A percentile compares a stretch with the other conserved stretches of the same genome.
Conservation (phyloP, 176 grass and related monocot species). For the Paspalum notatum region DNA sequence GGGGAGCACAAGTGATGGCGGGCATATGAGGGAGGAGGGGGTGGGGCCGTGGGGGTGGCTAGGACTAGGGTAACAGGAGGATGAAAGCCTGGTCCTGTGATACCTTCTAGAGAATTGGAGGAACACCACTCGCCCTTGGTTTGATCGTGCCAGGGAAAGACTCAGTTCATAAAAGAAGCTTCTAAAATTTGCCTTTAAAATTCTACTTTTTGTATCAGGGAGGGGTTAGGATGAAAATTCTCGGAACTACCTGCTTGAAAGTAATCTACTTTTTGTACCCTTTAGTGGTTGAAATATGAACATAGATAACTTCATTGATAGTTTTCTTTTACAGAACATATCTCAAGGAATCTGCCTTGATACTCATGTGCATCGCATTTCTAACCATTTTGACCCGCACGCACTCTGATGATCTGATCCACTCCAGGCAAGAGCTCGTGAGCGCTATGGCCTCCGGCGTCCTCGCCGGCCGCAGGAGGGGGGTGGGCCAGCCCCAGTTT, state of each 20-base stretch:
- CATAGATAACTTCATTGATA: not conserved
- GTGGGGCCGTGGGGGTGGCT: no score
- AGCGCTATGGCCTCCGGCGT: no score
- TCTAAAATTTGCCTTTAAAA: constrained; percentile 77
- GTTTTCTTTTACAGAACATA: constrained; percentile 43
- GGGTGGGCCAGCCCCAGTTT: no score
- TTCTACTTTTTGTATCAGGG: constrained; percentile 56
- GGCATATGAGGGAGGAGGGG: no score
- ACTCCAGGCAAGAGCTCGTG: no score
- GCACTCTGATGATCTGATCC: no score
- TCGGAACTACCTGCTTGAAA: constrained; percentile 57
- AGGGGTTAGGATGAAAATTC: constrained; percentile 61
- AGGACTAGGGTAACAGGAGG: no score
- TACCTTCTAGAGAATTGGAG: no score
- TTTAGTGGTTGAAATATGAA: constrained; percentile 2
- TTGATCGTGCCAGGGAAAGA: constrained; percentile 84
- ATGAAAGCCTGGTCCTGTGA: no score
- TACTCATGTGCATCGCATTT: constrained; percentile 97
- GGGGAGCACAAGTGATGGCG: no score
- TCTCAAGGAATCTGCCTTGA: constrained; percentile 95
- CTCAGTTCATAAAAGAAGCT: constrained; percentile 82
- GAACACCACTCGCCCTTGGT: constrained; percentile 31
- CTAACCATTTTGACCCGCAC: constrained; percentile 87
- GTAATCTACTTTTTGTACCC: not conserved
- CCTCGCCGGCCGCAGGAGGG: no score